Evolutionary conservation across 805 yeast genomes (phyloP).

Genomic region (Clavispora santaluciae): DNA sequence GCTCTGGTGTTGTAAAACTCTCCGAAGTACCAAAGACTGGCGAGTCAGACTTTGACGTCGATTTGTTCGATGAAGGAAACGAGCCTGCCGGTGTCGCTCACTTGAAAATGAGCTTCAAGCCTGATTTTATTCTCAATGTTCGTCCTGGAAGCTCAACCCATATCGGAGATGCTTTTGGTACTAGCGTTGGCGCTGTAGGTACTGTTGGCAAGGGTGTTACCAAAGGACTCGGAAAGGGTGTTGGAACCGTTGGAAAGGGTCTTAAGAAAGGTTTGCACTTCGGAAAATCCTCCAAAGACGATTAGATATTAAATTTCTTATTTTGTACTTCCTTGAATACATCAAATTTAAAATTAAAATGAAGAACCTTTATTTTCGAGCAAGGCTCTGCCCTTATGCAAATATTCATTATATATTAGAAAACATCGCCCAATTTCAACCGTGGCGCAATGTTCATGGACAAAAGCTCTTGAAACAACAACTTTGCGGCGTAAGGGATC

Average conservation of each 20-base stretch:
- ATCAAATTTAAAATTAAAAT: neutral
- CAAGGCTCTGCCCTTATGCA: conserved; percentile 2
- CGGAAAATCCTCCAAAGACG: conserved; percentile 18
- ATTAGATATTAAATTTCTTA: neutral
- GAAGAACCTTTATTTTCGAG: neutral
- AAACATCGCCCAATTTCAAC: conserved; percentile 81
- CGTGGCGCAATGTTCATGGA: conserved; percentile 99
- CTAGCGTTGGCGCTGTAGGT: conserved; percentile 17
- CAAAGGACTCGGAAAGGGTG: conserved; percentile 22
- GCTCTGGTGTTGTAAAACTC: conserved; percentile 56
- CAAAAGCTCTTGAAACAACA: conserved; percentile 91
- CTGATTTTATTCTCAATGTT: conserved; percentile 59
- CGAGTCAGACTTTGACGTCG: conserved; percentile 42
- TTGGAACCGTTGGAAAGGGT: conserved; percentile 31
- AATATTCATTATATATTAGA: conserved; percentile 27
- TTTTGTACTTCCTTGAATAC: neutral
- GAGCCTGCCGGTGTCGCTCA: conserved; percentile 62
- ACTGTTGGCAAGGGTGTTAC: conserved; percentile 17
- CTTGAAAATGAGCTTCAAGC: conserved; percentile 58
- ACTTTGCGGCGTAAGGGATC: conserved; percentile 97
- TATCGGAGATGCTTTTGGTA: conserved; percentile 43
- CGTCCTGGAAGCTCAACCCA: conserved; percentile 24
- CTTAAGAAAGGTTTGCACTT: conserved; percentile 34
- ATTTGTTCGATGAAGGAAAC: conserved; percentile 40
- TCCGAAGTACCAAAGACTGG: conserved; percentile 44